Evolutionary conservation across 768 basidiomycete genomes (phyloP), one percentile per base, ranked within the genome.

Genomic region (Auriscalpium orientale): DNA sequence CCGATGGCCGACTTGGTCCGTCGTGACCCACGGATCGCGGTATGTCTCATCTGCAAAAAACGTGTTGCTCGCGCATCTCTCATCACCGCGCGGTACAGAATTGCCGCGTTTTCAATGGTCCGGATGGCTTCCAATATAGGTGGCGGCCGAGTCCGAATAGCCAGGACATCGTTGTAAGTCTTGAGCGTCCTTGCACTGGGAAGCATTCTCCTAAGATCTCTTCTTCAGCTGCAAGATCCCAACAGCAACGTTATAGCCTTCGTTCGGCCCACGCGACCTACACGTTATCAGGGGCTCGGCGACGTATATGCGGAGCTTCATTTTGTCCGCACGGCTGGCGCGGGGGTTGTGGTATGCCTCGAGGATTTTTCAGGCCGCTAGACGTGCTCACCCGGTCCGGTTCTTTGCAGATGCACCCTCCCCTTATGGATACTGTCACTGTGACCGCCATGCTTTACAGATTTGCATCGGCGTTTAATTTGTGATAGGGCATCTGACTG

Each of bases 261-360:
- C 71, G 89, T 86, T 77, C 85, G 84, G 51, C 86, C 85, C 53
- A 86, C 83, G 58, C 81, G 84, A 64, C 82, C 82, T 58, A 86
- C 85, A 55, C 85, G 87, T 62, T 91, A 89, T 76, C 86, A 87
- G 68, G 80, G 58, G 12, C n/a, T 91, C 61, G 90, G 90, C 59
- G 90, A 92, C 66, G 90, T 91, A 37, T 87, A 85, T 68, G 87
- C 88, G 59, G 90, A 93, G 66, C 77, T 93, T 61, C 89, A 91
- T 67, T 90, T 91, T 69, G 74, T 88, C 69, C 85, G 87, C 66
- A 78, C 74, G 51, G 89, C 86, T 55, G 90, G 91, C 48, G 80
- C 83, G 64, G 89, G 89, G 48, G 89, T 89, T 56, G 87, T 92
- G 72, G 90, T 91, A 73, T 72, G 68, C 61, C 61, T 44, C 52